These are phyloP conservation scores for Piper longum DNA, from an alignment of 164 flowering plant genomes.

Conservation along the genomic window DNA sequence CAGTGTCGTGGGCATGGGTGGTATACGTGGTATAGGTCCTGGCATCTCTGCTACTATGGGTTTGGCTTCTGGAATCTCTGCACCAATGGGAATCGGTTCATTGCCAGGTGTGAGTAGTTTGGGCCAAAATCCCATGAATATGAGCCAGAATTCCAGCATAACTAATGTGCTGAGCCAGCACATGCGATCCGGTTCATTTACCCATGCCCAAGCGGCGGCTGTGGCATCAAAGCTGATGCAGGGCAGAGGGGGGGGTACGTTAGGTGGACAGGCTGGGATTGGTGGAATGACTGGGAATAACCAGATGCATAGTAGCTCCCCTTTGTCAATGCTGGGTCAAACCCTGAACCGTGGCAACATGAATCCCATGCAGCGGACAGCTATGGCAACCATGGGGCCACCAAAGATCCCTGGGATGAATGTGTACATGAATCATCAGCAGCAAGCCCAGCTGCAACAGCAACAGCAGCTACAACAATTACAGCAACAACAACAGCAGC, in stretches of 20 bases:
- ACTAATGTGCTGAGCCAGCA: conserved; percentile 43
- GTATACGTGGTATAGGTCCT: conserved; percentile 49
- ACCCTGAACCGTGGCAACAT: conserved; percentile 35
- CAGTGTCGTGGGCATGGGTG: conserved; percentile 50
- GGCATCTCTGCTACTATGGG: conserved; percentile 57
- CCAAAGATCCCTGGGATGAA: conserved; percentile 37
- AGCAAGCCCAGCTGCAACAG: conserved; percentile 25
- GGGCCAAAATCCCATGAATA: conserved; percentile 47
- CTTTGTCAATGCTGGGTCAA: conserved; percentile 63
- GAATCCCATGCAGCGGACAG: conserved; percentile 43
- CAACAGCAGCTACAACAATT: conserved; percentile 19
- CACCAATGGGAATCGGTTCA: conserved; percentile 33
- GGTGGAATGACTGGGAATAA: conserved; percentile 49
- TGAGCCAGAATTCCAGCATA: conserved; percentile 31
- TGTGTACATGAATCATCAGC: conserved; percentile 51
- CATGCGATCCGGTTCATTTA: conserved; percentile 19
- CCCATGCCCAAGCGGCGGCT: conserved; percentile 11
- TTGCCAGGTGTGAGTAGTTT: conserved; percentile 46
- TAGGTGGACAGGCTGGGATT: conserved; percentile 40
- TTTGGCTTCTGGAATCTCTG: conserved; percentile 47
- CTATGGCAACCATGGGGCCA: conserved; percentile 67
- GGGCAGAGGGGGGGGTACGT: conserved; percentile 28
- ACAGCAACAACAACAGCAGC: conserved; percentile 11
- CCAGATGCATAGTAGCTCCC: conserved; percentile 50
- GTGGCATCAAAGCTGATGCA: conserved; percentile 31